Percentiles rank a stretch among this genome's conserved stretches.
These are phyloP conservation scores for Spizellomyces punctatus DNA, from an alignment of 192 early-diverging fungal genomes.

Conservation along the genomic window DNA sequence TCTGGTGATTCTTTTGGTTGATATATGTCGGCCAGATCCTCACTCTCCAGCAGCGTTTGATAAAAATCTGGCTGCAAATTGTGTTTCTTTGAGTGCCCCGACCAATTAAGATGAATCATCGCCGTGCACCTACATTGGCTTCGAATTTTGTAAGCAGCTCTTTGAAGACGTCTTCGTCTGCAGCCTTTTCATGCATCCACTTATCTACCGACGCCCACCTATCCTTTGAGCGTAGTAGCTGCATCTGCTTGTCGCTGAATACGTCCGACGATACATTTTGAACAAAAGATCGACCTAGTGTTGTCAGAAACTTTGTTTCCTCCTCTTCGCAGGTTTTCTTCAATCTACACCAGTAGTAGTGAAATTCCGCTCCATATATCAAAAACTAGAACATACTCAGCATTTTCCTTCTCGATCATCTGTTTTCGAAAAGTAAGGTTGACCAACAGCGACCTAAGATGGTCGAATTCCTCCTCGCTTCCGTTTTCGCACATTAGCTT, in stretches of 20 bases:
- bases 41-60: neutral
- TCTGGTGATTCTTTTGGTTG: neutral
- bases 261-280: neutral
- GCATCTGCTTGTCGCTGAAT: constrained; percentile 11
- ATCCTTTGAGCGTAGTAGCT: constrained; percentile 11
- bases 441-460: constrained; percentile 7
- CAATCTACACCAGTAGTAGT: neutral
- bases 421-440: constrained; percentile 18
- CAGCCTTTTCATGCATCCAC: neutral
- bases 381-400: constrained; percentile 6
- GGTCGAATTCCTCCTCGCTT: constrained; percentile 21
- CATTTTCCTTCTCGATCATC: constrained; percentile 25
- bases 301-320: neutral
- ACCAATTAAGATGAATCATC: neutral
- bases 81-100: neutral
- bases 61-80: neutral
- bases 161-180: constrained; percentile 4
- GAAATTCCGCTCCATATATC: neutral
- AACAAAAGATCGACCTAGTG: neutral
- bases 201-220: constrained; percentile 22
- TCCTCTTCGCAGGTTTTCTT: constrained; percentile 7
- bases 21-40: neutral
- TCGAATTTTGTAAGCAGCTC: neutral
- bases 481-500: constrained; percentile 20
- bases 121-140: constrained; percentile 10